Evolutionary conservation across 176 grass and related monocot species (phyloP).

Genomic region (Zizania latifolia): DNA sequence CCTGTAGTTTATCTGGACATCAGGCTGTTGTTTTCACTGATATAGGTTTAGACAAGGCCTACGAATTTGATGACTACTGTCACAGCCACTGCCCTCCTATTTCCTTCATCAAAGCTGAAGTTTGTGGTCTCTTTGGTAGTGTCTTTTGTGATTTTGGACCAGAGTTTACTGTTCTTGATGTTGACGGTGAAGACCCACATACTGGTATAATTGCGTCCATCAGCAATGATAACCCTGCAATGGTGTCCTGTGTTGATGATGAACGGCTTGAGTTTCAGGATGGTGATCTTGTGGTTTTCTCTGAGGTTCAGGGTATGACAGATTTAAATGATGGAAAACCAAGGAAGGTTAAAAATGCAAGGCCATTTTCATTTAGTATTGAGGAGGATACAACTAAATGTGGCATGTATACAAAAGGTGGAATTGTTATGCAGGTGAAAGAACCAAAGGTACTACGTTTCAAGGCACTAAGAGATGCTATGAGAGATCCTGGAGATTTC

Average conservation of each 20-base stretch:
- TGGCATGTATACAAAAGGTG: constrained; percentile 49
- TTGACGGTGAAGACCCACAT: constrained; percentile 67
- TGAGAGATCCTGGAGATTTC: constrained; percentile 64
- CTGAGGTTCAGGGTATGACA: constrained; percentile 62
- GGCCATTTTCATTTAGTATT: constrained; percentile 49
- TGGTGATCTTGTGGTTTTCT: constrained; percentile 70
- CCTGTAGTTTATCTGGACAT: not conserved
- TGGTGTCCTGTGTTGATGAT: constrained; percentile 57
- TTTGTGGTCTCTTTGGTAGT: constrained; percentile 58
- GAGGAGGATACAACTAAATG: constrained; percentile 63
- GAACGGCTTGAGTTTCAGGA: constrained; percentile 67
- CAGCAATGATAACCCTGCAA: constrained; percentile 45
- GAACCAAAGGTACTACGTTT: constrained; percentile 58
- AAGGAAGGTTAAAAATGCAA: constrained; percentile 60
- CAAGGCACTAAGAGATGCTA: constrained; percentile 60
- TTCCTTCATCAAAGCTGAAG: constrained; percentile 60
- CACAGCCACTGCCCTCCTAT: constrained; percentile 58
- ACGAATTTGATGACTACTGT: constrained; percentile 62
- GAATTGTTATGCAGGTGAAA: constrained; percentile 62
- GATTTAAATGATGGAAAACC: constrained; percentile 68
- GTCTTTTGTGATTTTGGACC: constrained; percentile 75
- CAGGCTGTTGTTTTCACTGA: constrained; percentile 82
- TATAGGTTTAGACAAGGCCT: constrained; percentile 57
- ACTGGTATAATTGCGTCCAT: constrained; percentile 72
- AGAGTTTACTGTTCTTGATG: constrained; percentile 59